A percentile compares a stretch with the other conserved stretches of the same genome.
Evolutionary conservation across 2,329 filamentous ascomycete species (phyloP).

Genomic region (Penicillium vulpinum): DNA sequence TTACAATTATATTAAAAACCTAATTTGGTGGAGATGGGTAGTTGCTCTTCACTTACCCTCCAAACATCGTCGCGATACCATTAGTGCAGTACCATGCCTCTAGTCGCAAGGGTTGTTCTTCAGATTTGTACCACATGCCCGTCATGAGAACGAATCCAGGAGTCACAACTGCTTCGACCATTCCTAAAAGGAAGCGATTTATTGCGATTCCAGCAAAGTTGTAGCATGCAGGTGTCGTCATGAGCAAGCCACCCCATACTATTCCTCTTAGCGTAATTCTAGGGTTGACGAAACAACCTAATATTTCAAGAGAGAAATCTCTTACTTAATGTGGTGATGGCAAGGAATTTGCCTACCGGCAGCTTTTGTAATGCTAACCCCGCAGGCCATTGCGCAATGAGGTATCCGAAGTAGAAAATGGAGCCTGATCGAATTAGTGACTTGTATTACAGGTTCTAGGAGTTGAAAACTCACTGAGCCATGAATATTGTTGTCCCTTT

Average conservation of each 20-base stretch:
- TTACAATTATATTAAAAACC: background rate
- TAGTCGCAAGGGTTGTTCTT: slow-evolving; percentile 54
- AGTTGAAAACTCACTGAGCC: slow-evolving; percentile 21
- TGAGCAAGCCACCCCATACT: slow-evolving; percentile 49
- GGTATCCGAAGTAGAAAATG: slow-evolving; percentile 55
- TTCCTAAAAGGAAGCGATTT: slow-evolving; percentile 49
- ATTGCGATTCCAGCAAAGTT: slow-evolving; percentile 48
- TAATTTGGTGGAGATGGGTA: background rate
- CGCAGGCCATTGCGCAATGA: slow-evolving; percentile 48
- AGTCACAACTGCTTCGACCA: slow-evolving; percentile 52
- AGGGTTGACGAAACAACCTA: background rate
- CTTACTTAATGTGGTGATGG: slow-evolving; percentile 39
- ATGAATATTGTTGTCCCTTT: slow-evolving; percentile 29
- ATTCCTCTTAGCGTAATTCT: background rate
- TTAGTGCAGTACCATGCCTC: slow-evolving; percentile 60
- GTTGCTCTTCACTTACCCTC: slow-evolving; percentile 40
- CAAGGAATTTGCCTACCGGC: slow-evolving; percentile 49
- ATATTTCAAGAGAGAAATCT: rapidly evolving
- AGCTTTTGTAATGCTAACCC: slow-evolving; percentile 48
- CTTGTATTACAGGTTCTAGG: rapidly evolving
- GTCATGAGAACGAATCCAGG: slow-evolving; percentile 54
- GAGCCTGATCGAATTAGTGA: slow-evolving; percentile 29
- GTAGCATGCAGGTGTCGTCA: slow-evolving; percentile 46
- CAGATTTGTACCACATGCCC: slow-evolving; percentile 52
- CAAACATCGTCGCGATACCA: slow-evolving; percentile 62